Base-by-base conservation (phyloP, 106 monocot genomes). In the Dioscorea zingiberensis region DNA sequence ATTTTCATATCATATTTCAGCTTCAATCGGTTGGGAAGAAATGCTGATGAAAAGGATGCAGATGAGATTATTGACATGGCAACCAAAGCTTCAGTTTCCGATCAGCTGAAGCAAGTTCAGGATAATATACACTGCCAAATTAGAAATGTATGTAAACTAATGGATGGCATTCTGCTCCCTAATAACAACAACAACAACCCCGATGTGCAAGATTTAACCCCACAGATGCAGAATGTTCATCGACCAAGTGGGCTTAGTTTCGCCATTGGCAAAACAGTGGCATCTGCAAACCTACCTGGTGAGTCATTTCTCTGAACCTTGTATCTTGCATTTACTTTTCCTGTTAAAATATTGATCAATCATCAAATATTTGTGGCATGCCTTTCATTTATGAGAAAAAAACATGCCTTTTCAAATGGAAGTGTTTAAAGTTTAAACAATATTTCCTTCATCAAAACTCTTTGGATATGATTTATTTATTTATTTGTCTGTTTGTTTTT, bases 61-160 rank as follows among this genome's bases (percentile, higher is more conserved):
- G 89, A 93, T 21, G 92, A 93, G 78, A 86, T 93, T 53, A 84
- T 93, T 60, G 82, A 98, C 6, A 70, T 98, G 79, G 98, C 84
- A 54, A 74, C 46, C 77, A 93, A 93, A 78, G 86, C 93, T 54
- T 86, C 89, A 73, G 74, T 93, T 67, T 30, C 73, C 69, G 92
- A 93, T 77, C 98, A 98, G 71, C 77, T 74, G 76, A 93, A 78
- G 49, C 86, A 93, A 80, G 86, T 93, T 4, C 92, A 92, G 60
- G 92, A 93, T 26, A 98, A 98, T 58, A 66, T 98, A 47, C 92
- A 98, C 58, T 58, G 26, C 67, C 92, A 93, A 73, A 63, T 86
- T 25, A 93, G 78, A 61, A 72, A 54, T 63, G 56, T 93, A 30
- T 89, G 86, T 58, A 47, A 53, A 9, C 60, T 57, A n/a, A 82